These are phyloP conservation scores for Casuarina glauca DNA, from an alignment of 306 rosid species.

Conservation along the genomic window DNA sequence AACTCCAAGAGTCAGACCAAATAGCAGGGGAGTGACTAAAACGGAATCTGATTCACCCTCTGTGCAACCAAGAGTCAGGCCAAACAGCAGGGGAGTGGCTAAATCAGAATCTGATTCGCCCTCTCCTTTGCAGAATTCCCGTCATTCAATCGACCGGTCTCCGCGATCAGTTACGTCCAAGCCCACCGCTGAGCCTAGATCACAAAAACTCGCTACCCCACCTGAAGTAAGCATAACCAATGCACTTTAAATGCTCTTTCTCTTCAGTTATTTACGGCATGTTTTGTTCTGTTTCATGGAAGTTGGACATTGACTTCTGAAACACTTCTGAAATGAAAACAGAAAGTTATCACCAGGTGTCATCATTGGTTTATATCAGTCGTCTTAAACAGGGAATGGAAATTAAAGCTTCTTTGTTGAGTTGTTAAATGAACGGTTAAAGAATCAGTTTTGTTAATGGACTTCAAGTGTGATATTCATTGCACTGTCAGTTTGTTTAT, in stretches of 20 bases:
- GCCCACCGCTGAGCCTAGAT: conserved; percentile 59
- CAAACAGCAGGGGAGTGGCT: conserved; percentile 49
- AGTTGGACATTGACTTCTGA: conserved; percentile 8
- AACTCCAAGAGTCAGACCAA: conserved; percentile 74
- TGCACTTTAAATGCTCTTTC: conserved; percentile 3
- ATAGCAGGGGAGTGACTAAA: conserved; percentile 55
- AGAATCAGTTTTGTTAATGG: not conserved
- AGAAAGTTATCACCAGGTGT: conserved; percentile 5
- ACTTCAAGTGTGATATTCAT: not conserved
- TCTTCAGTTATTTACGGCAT: conserved; percentile 3
- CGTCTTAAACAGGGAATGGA: not conserved
- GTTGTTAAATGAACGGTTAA: conserved; percentile 2
- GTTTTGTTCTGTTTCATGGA: conserved; percentile 12
- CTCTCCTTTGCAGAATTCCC: conserved; percentile 70
- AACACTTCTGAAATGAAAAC: conserved; percentile 6
- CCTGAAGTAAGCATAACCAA: conserved; percentile 67
- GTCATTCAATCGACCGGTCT: conserved; percentile 75
- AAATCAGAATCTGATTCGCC: conserved; percentile 76
- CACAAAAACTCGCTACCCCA: conserved; percentile 65
- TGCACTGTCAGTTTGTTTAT: not conserved
- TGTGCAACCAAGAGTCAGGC: conserved; percentile 23
- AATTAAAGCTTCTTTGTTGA: not conserved
- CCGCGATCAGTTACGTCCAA: conserved; percentile 67
- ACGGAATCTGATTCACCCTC: conserved; percentile 75
- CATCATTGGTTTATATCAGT: not conserved